Percentiles rank a stretch among this genome's conserved stretches.
phyloP scores from a whole-genome alignment of 352 stramenopile species.

The Nothophytophthora sp. region DNA sequence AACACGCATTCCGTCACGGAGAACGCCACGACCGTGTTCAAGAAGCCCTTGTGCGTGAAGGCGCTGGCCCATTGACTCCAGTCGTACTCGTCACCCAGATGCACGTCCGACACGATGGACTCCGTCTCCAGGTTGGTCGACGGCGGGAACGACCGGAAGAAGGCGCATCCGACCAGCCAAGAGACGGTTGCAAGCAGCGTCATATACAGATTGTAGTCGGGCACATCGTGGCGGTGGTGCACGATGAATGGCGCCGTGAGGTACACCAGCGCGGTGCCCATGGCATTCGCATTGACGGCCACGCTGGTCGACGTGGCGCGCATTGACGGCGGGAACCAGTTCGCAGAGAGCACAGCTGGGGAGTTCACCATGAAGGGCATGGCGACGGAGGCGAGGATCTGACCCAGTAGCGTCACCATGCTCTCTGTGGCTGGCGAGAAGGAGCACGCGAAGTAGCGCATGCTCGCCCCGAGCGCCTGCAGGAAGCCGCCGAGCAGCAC shows the following conservation, averaged over 20 bases:
- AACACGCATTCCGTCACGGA: slow-evolving; percentile 67
- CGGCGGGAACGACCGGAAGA: slow-evolving; percentile 62
- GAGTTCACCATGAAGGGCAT: slow-evolving; percentile 91
- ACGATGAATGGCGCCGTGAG: slow-evolving; percentile 53
- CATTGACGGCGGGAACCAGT: slow-evolving; percentile 73
- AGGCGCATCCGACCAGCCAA: slow-evolving; percentile 18
- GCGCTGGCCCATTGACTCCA: slow-evolving; percentile 69
- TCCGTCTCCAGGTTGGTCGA: slow-evolving; percentile 27
- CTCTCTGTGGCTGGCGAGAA: slow-evolving; percentile 24
- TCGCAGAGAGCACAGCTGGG: slow-evolving; percentile 64
- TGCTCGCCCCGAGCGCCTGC: slow-evolving; percentile 43
- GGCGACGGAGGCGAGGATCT: slow-evolving; percentile 61
- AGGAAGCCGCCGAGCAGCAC: slow-evolving; percentile 60
- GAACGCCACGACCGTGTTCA: slow-evolving; percentile 61
- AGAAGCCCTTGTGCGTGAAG: slow-evolving; percentile 67
- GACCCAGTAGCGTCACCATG: slow-evolving; percentile 48
- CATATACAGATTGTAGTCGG: slow-evolving; percentile 46
- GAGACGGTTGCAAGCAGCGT: slow-evolving; percentile 26
- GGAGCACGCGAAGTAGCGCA: slow-evolving; percentile 50
- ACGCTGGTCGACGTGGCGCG: slow-evolving; percentile 71
- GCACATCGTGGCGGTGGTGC: slow-evolving; percentile 27
- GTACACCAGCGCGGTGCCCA: slow-evolving; percentile 70
- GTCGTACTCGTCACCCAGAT: slow-evolving; percentile 71
- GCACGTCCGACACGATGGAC: slow-evolving; percentile 56
- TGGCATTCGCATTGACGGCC: slow-evolving; percentile 73